Evolutionary conservation across 148 eudicot genomes (phyloP), one percentile per base, ranked within the genome.

Genomic region (Amaranthus cruentus): DNA sequence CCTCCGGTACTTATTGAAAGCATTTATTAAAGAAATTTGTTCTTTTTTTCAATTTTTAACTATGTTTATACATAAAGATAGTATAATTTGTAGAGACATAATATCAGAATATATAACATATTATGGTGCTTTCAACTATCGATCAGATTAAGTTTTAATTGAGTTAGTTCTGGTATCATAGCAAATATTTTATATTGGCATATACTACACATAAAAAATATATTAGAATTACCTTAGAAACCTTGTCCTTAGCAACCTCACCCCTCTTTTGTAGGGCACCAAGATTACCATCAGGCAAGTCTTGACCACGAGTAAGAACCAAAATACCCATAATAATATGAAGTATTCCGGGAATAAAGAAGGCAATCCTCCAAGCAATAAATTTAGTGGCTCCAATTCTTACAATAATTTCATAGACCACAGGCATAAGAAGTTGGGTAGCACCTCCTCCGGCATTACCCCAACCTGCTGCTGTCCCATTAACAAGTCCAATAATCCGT

Each of bases 401-500:
- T 9, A 52, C 55, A 47, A 88, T 82, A 0, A 84, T 44, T 14
- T 74, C 83, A n/a, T 62, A 83, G 3, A 88, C 66, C 50, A 85
- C 7, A 4, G 91, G 88, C 91, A 88, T 88, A 0, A 88, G 53
- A 10, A 88, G 75, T 65, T 88, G 91, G 4, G 91, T 84, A 3
- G 78, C 84, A 0, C 91, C 88, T 47, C 87, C 87, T 2, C 91
- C 91, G 67, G 83, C 83, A 54, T 87, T 85, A 7, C 85, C 91
- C 91, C 91, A 88, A 0, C 91, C 91, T 0, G 91, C 87, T 0
- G 88, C 88, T 0, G 79, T 75, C 18, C 87, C 91, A 38, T 85
- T 85, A 10, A 83, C 91, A 9, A 53, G 52, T 48, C 88, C 90
- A 1, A 87, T 81, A 18, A 87, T 80, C 60, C 62, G 58, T 4